A percentile compares a stretch with the other conserved stretches of the same genome.
Evolutionary conservation across 371 early-diverging fungal species (phyloP).

Genomic region (Mortierella sp.): DNA sequence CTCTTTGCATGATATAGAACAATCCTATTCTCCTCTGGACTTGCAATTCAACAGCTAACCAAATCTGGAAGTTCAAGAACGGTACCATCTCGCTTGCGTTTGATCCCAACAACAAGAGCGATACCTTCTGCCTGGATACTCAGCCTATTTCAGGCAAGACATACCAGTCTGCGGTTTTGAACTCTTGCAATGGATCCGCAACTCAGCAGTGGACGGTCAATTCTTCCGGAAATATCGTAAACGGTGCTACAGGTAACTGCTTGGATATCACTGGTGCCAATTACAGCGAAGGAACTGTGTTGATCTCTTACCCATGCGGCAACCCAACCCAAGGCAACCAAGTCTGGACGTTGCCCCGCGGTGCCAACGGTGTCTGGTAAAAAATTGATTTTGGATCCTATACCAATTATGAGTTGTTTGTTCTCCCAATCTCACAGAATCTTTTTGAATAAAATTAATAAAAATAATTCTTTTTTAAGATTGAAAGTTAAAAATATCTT

Average conservation of each 20-base stretch:
- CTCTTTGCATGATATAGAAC: constrained; percentile 11
- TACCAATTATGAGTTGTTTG: too few species aligned
- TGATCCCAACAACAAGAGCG: constrained; percentile 31
- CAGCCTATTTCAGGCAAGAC: constrained; percentile 2
- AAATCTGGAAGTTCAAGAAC: constrained; percentile 56
- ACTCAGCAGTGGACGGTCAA: constrained; percentile 50
- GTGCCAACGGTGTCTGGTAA: constrained; percentile 48
- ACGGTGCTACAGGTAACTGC: constrained; percentile 30
- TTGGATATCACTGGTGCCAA: constrained; percentile 24
- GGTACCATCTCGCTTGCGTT: constrained; percentile 43
- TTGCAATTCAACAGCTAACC: constrained; percentile 36
- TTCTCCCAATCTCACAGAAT: too few species aligned
- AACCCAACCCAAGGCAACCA: constrained; percentile 43
- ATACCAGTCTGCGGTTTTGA: constrained; percentile 30
- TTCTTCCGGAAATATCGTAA: constrained; percentile 41
- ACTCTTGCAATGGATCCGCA: constrained; percentile 25
- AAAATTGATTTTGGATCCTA: background rate
- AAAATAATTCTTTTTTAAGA: too few species aligned
- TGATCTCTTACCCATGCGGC: constrained; percentile 36
- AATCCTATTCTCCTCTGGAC: constrained; percentile 38
- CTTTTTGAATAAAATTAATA: too few species aligned
- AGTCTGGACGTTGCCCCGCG: constrained; percentile 45
- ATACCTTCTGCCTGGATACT: constrained; percentile 41
- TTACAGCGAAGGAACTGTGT: constrained; percentile 28
- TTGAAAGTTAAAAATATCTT: too few species aligned